These are phyloP conservation scores for Aureobasidium pullulans DNA, from an alignment of 2,329 filamentous ascomycete species.

Conservation along the genomic window DNA sequence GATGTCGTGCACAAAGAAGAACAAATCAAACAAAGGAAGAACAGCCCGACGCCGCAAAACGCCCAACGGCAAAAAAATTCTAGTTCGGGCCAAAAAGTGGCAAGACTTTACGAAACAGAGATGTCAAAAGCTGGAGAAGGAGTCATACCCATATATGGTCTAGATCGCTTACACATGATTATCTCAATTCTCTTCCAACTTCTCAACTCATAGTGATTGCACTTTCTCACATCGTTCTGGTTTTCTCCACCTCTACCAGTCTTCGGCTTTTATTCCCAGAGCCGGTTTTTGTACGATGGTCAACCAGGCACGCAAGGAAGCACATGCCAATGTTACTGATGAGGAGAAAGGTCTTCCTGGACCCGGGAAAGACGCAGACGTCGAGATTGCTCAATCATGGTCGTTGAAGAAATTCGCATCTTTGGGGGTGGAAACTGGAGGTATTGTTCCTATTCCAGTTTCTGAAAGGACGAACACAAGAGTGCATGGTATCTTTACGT, in stretches of 20 bases:
- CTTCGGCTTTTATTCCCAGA: not conserved
- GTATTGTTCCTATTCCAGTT: constrained; percentile 49
- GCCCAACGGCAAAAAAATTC: constrained; percentile 10
- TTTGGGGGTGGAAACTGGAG: constrained; percentile 22
- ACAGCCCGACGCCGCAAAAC: not conserved
- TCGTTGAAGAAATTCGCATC: constrained; percentile 8
- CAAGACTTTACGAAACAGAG: not conserved
- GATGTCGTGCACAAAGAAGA: not conserved
- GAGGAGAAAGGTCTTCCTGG: constrained; percentile 5
- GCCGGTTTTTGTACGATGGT: not conserved
- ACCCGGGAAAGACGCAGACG: not conserved
- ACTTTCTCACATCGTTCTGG: not conserved
- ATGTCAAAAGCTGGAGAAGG: constrained; percentile 6
- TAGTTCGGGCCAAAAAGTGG: constrained; percentile 9
- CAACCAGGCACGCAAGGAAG: not conserved
- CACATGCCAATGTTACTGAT: not conserved
- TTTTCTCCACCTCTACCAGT: not conserved
- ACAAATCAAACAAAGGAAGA: not conserved
- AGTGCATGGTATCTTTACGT: constrained; percentile 51
- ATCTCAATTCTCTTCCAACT: not conserved
- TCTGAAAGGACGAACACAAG: constrained; percentile 47
- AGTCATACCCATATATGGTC: constrained; percentile 8
- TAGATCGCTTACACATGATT: not conserved
- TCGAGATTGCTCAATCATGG: constrained; percentile 3
- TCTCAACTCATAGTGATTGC: not conserved